phyloP scores from a whole-genome alignment of 495 filamentous ascomycete genomes.

The Parathielavia hyrcaniae region DNA sequence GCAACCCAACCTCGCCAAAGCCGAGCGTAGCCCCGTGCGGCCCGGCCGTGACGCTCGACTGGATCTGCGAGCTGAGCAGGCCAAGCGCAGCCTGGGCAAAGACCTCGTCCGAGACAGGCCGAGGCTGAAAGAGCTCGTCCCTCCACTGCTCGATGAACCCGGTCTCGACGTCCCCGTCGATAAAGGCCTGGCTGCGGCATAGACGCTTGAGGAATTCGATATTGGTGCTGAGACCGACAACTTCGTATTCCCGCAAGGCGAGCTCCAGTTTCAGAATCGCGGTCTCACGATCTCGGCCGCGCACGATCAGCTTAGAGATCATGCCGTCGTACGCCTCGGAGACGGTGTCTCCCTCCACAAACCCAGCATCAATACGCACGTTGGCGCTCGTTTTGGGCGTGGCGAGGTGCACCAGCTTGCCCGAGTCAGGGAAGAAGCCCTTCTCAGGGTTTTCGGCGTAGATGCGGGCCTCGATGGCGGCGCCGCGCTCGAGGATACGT shows the following conservation, averaged over 20 bases:
- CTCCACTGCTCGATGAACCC: conserved; percentile 89
- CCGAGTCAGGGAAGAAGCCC: conserved; percentile 91
- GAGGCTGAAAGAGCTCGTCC: conserved; percentile 59
- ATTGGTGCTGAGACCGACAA: conserved; percentile 89
- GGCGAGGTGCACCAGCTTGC: conserved; percentile 73
- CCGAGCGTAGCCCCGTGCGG: conserved; percentile 50
- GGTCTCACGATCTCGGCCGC: conserved; percentile 66
- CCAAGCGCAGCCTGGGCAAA: conserved; percentile 81
- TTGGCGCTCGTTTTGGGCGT: conserved; percentile 63
- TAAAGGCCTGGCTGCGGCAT: conserved; percentile 72
- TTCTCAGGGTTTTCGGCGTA: conserved; percentile 90
- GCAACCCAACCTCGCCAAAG: conserved; percentile 42
- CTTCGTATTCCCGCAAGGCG: conserved; percentile 85
- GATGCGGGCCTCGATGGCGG: conserved; percentile 91
- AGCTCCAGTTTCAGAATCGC: conserved; percentile 74
- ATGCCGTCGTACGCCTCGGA: conserved; percentile 97
- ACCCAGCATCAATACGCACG: conserved; percentile 87
- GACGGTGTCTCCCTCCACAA: conserved; percentile 83
- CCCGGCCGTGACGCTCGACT: conserved; percentile 16
- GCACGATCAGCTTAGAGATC: conserved; percentile 98
- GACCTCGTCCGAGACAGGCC: conserved; percentile 54
- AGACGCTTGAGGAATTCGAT: conserved; percentile 91
- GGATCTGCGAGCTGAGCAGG: conserved; percentile 41
- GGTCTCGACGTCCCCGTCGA: conserved; percentile 85
- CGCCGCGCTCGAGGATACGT: conserved; percentile 66